These are phyloP conservation scores for Hanseniaspora jakobsenii DNA, from an alignment of 805 yeast genomes.

Conservation along the genomic window DNA sequence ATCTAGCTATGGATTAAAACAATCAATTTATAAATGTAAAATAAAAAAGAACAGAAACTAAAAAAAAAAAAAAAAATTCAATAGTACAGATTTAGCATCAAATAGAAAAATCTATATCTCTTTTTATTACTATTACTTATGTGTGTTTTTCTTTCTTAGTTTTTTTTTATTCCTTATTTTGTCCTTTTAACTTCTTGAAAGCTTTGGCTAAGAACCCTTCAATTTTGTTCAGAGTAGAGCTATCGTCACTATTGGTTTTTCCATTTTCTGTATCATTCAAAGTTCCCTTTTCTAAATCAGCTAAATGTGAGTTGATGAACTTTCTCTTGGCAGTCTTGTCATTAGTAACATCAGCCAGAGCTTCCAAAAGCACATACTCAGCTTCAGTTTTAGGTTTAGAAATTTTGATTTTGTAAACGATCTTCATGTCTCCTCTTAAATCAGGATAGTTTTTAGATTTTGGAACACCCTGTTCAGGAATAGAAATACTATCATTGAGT, in stretches of 20 bases:
- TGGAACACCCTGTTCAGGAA: conserved; percentile 86
- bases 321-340: conserved; percentile 69
- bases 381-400: conserved; percentile 68
- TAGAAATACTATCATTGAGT: conserved; percentile 55
- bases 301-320: too few relatives aligned
- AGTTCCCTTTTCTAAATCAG: too few relatives aligned
- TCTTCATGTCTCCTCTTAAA: conserved; percentile 66
- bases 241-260: too few relatives aligned
- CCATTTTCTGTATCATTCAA: too few relatives aligned
- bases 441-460: conserved; percentile 35
- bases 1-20: too few relatives aligned
- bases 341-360: conserved; percentile 79
- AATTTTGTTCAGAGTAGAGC: conserved; percentile 37
- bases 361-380: conserved; percentile 81
- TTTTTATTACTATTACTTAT: neutral
- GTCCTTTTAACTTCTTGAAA: conserved; percentile 38
- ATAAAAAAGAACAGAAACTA: too few relatives aligned
- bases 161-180: conserved; percentile 17
- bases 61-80: too few relatives aligned
- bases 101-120: too few relatives aligned
- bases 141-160: neutral
- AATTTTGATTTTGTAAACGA: conserved; percentile 58
- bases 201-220: conserved; percentile 49
- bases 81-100: too few relatives aligned
- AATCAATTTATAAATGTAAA: too few relatives aligned